Base-by-base conservation (phyloP, 2,329 filamentous ascomycete species). In the Sclerotinia glacialis region DNA sequence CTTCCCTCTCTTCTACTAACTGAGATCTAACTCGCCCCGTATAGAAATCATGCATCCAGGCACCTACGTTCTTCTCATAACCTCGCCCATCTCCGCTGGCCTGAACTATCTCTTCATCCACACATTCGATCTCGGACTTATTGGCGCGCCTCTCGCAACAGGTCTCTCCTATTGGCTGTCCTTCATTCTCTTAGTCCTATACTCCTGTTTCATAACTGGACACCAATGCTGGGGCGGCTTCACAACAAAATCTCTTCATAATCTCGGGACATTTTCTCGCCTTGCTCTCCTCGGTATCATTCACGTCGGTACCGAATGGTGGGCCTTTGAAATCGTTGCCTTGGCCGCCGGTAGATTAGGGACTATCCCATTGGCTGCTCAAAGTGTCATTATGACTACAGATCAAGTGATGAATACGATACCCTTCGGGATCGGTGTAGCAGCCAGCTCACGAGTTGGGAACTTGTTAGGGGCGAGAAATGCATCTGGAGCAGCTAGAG, bases 261-360 rank as follows among this genome's bases (percentile, higher is more conserved):
- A 93, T 72, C 81, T 90, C 21, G 79, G 84, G 21, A 86, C 87
- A 0, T 96, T 96, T 75, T 83, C 90, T 1, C 86, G 87, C 12
- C 85, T 96, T 4, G 91, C 92, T 0, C 78, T 89, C 18, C 80
- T 96, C 0, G 93, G 92, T 0, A 82, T 96, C 52, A 79, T 96
- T 4, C 92, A 96, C 70, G 90, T 96, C 6, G 93, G 91, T 4
- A 95, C 92, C 0, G 93, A 96, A 78, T 96, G 92, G 92, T 96
- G 92, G 92, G 93, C 92, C 0, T 96, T 96, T 72, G 92, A 96
- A 78, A 94, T 96, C 71, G 91, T 96, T 1, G 91, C 92, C 1
- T 83, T 96, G 0, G 91, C 90, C 2, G 92, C 92, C 6, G 92
- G 92, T 1, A 85, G 88, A 46, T 83, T 96, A 0, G 93, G 93